Base-by-base conservation (phyloP, 176 grass and related monocot genomes). In the Neostapfia colusana region DNA sequence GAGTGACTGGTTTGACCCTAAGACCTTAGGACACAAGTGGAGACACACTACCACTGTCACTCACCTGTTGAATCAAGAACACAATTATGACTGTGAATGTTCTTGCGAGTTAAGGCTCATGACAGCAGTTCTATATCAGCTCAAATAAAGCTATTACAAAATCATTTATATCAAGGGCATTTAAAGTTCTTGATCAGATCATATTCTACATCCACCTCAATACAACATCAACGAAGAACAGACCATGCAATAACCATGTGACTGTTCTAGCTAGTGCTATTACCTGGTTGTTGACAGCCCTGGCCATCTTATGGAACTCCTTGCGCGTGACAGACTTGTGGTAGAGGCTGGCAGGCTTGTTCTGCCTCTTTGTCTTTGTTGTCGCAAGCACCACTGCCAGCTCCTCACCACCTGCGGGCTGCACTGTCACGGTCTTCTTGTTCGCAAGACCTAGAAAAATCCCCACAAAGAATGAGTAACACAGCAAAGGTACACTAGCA, bases 201-300 rank as follows among this genome's bases (percentile, higher is more conserved):
- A 73, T 67, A 40, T 26, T n/a, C n/a, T n/a, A n/a, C n/a, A n/a
- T 13, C 8, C 15, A 69, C 25, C 5, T 42, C 8, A 44, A 44
- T 16, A 60, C 16, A 46, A 42, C 46, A 85, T 69, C 20, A 42
- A 56, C 35, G 0, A 14, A 74, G 40, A 74, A 55, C 31, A 61
- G 62, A 28, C 10, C 17, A 74, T 25, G 48, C 20, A 2, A 38
- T 35, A 12, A 64, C 13, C 7, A 43, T 66, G 6, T 13, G 6
- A 46, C 24, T 18, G 10, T 71, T 49, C 17, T 21, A 45, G 20
- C 21, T n/a, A n/a, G n/a, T n/a, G 57, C 28, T 14, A 53, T 27
- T 93, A 97, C 94, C 94, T 93, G 94, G 70, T 82, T 93, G 73
- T 85, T 93, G 41, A 97, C 75, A 79, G 81, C 81, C 84, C 89